These are phyloP conservation scores for Blastobotrys attinorum DNA, from an alignment of 805 yeast species.

Conservation along the genomic window DNA sequence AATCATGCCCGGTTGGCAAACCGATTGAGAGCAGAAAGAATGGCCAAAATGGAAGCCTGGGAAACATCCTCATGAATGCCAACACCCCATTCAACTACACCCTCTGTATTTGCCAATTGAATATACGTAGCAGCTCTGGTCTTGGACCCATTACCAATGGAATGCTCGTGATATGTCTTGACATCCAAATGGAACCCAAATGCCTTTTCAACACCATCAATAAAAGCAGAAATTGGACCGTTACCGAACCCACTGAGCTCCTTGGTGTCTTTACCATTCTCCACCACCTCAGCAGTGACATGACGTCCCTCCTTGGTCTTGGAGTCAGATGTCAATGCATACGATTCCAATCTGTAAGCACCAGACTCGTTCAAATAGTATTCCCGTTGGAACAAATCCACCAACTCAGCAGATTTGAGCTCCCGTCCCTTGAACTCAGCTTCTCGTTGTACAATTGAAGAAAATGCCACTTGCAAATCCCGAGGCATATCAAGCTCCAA, in stretches of 20 bases:
- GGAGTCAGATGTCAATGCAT: conserved; percentile 29
- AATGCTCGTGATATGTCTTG: conserved; percentile 68
- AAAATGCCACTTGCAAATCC: conserved; percentile 69
- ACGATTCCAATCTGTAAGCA: conserved; percentile 36
- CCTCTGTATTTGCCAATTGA: conserved; percentile 40
- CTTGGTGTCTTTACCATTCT: conserved; percentile 34
- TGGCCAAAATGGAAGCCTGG: conserved; percentile 62
- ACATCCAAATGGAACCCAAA: conserved; percentile 50
- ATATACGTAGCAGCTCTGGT: conserved; percentile 77
- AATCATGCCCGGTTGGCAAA: not conserved
- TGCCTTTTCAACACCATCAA: conserved; percentile 47
- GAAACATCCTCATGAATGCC: conserved; percentile 89
- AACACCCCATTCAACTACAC: conserved; percentile 69
- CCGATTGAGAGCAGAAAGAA: conserved; percentile 33
- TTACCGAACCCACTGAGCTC: conserved; percentile 57
- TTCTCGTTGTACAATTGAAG: conserved; percentile 57
- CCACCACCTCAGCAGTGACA: conserved; percentile 42
- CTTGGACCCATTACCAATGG: conserved; percentile 64
- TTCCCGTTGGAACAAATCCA: conserved; percentile 53
- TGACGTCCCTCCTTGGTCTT: conserved; percentile 35
- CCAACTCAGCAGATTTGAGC: conserved; percentile 55
- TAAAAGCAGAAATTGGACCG: conserved; percentile 75
- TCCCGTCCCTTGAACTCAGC: conserved; percentile 72
- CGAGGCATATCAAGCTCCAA: conserved; percentile 77
- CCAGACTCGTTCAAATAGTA: conserved; percentile 37